Percentiles rank a stretch among this genome's conserved stretches.
Conservation (phyloP, 108 stramenopile species). For the Fistulifera solaris region DNA sequence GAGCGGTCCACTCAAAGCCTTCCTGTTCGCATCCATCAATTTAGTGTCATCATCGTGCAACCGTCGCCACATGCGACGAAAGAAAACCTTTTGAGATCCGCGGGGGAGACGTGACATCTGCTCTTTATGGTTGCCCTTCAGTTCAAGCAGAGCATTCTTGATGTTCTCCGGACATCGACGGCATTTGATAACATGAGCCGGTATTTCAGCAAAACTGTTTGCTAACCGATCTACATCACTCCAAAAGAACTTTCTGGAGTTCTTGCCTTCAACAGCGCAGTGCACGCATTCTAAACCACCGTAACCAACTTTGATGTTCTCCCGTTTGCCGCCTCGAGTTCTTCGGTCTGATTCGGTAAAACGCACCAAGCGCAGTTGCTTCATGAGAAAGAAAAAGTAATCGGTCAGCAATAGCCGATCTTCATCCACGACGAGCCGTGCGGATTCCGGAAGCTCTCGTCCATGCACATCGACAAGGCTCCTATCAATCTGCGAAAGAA, state of each 20-base stretch:
- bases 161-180: conserved; percentile 53
- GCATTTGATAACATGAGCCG: conserved; percentile 77
- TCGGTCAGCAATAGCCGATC: conserved; percentile 69
- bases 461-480: conserved; percentile 11
- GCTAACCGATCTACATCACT: conserved; percentile 79
- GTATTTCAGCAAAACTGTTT: conserved; percentile 87
- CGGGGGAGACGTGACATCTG: conserved; percentile 74
- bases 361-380: conserved; percentile 67
- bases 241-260: conserved; percentile 84
- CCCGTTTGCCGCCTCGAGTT: conserved; percentile 85
- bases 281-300: conserved; percentile 83
- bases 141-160: conserved; percentile 53
- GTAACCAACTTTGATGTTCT: conserved; percentile 72
- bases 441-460: conserved; percentile 15
- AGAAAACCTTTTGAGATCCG: conserved; percentile 84
- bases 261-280: conserved; percentile 40
- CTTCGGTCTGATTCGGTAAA: conserved; percentile 80
- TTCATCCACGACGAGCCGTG: conserved; percentile 33
- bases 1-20: not conserved
- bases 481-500: not conserved
- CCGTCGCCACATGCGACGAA: conserved; percentile 82
- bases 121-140: conserved; percentile 60
- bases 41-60: conserved; percentile 53
- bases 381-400: conserved; percentile 82
- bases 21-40: not conserved